These are phyloP conservation scores for Antitrichia curtipendula DNA, from an alignment of 225 moss, liverwort and hornwort species.

Conservation along the genomic window DNA sequence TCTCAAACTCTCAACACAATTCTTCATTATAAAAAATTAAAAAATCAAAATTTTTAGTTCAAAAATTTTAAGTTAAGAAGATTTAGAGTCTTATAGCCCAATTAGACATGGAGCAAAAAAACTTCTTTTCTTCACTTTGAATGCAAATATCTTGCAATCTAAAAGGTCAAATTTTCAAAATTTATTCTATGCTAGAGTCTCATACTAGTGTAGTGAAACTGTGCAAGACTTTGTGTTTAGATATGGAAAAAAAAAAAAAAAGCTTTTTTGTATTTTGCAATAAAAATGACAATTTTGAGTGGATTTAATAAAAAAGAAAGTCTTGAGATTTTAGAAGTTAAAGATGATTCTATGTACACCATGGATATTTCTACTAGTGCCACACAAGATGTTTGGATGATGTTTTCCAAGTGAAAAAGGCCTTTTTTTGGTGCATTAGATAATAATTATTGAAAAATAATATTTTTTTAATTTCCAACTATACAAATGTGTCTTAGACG, in stretches of 20 bases:
- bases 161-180: background rate
- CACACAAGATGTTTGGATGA: rapidly evolving
- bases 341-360: background rate
- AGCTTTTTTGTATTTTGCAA: background rate
- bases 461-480: background rate
- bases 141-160: background rate
- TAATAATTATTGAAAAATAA: background rate
- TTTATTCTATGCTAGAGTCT: background rate
- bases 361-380: background rate
- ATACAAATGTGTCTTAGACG: background rate
- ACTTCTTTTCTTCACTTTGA: no score
- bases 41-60: background rate
- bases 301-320: background rate
- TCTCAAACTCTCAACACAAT: background rate
- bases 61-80: no score
- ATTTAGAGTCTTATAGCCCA: background rate
- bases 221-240: background rate
- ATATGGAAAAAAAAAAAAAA: background rate
- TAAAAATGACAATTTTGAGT: background rate
- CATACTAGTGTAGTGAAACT: background rate
- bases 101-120: rapidly evolving
- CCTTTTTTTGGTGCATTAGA: background rate
- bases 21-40: background rate
- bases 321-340: rapidly evolving
- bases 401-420: background rate